Conservation (phyloP, 1,284 basidiomycete species). For the Exobasidium cylindrosporum region DNA sequence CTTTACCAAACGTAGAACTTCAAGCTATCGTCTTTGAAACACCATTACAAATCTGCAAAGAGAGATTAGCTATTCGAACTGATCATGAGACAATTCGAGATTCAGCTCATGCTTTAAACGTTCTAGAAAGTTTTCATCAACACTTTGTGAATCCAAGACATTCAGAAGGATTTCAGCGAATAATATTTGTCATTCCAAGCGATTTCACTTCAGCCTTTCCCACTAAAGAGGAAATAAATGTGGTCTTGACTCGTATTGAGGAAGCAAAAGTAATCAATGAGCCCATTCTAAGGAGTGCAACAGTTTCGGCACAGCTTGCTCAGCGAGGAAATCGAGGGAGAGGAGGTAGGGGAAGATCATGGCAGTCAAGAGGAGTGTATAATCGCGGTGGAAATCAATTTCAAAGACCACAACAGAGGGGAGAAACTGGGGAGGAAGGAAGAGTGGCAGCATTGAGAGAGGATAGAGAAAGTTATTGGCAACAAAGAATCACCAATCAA, state of each 20-base stretch:
- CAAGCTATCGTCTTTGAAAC: conserved; percentile 3
- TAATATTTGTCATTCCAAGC: neutral
- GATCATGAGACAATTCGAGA: conserved; percentile 5
- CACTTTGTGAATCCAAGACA: neutral
- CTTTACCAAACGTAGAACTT: neutral
- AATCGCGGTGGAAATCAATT: neutral
- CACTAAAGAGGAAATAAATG: neutral
- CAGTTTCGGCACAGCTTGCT: neutral
- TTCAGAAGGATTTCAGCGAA: conserved; percentile 2
- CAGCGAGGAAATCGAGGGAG: neutral
- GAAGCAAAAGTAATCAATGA: neutral
- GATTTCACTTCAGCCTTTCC: neutral
- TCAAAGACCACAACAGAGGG: too few species aligned
- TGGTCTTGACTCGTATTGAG: neutral
- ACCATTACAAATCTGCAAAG: neutral
- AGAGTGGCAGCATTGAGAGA: neutral
- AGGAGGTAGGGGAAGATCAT: neutral
- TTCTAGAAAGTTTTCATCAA: neutral
- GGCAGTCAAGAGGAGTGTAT: neutral
- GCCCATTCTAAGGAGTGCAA: neutral
- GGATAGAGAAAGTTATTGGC: neutral
- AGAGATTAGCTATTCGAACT: neutral
- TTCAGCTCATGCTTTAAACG: neutral
- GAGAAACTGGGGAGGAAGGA: neutral
- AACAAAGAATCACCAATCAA: neutral